Conservation (phyloP, 2,329 filamentous ascomycete species). For the Colletotrichum coccodes region DNA sequence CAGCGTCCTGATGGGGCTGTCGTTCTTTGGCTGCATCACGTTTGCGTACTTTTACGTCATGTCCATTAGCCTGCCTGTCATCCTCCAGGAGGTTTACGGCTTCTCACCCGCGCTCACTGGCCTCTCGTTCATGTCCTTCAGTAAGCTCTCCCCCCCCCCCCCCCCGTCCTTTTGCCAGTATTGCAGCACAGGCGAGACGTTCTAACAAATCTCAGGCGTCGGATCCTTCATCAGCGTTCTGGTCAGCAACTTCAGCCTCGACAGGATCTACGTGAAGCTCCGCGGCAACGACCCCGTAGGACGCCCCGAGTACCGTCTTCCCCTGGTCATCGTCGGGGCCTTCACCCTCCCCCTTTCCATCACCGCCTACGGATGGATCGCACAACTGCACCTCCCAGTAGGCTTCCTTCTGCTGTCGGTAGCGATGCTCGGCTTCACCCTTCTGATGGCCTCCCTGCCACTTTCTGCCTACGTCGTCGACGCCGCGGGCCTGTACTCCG, state of each 20-base stretch:
- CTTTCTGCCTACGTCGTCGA: slow-evolving; percentile 67
- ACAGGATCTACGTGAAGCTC: slow-evolving; percentile 63
- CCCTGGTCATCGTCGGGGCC: slow-evolving; percentile 58
- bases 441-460: slow-evolving; percentile 59
- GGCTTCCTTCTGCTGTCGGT: slow-evolving; percentile 54
- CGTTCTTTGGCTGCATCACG: slow-evolving; percentile 56
- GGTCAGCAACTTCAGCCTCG: slow-evolving; percentile 60
- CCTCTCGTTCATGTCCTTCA: slow-evolving; percentile 64
- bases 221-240: slow-evolving; percentile 59
- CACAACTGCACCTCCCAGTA: slow-evolving; percentile 54
- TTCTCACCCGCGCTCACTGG: slow-evolving; percentile 63
- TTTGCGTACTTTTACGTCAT: slow-evolving; percentile 66
- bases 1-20: slow-evolving; percentile 60
- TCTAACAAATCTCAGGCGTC: slow-evolving; percentile 48
- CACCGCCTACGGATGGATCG: slow-evolving; percentile 61
- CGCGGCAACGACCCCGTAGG: slow-evolving; percentile 52
- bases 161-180: too few species aligned
- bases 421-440: slow-evolving; percentile 54
- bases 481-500: slow-evolving; percentile 64
- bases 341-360: slow-evolving; percentile 57
- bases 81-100: slow-evolving; percentile 58
- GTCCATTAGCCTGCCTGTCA: slow-evolving; percentile 61
- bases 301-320: slow-evolving; percentile 65
- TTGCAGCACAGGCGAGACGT: neutral
- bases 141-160: slow-evolving; percentile 52